Base-by-base conservation (phyloP, 208 protist species). In the Leishmania lainsoni region DNA sequence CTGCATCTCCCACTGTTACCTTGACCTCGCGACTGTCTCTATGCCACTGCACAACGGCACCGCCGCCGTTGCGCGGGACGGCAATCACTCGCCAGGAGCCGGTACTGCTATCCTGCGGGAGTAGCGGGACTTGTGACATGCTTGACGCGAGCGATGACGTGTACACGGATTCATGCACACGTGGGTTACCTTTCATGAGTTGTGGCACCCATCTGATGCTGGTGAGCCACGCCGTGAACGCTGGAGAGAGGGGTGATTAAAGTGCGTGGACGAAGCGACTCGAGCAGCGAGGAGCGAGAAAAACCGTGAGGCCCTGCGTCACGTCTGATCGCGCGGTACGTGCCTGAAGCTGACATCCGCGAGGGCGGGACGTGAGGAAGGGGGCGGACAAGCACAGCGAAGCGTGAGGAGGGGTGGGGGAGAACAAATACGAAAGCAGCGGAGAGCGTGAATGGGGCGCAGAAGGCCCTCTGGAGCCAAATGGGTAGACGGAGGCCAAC, bases 21-120 rank as follows among this genome's bases (percentile, higher is more conserved):
- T 52, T 63, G 8, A 85, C 71, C 1, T 63, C 42, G 17, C 48
- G 35, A 17, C 29, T 56, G 2, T 42, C 68, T 3, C 32, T n/a
- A 52, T 75, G 68, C 71, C 69, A 81, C 22, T 49, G 61, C 59
- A 85, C 69, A 51, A 73, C 12, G 45, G 65, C 29, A 10, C 81
- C 81, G 26, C 51, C 20, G 26, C 29, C 51, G 51, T 51, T 16
- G 14, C 66, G 29, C 26, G 20, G 45, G 29, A 84, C 56, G 54
- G 39, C 56, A 12, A 77, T 26, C 54, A 48, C 45, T 73, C 29
- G 45, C 69, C n/a, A 45, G 52, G 5, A 32, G 48, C n/a, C 9
- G 3, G 72, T 48, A 22, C 51, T 26, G 51, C 51, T 6, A 51
- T 16, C 69, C 45, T 29, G 69, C 42, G 29, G 72, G 14, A 32